Conservation (phyloP, 345 rosid species). For the Firmiana major region DNA sequence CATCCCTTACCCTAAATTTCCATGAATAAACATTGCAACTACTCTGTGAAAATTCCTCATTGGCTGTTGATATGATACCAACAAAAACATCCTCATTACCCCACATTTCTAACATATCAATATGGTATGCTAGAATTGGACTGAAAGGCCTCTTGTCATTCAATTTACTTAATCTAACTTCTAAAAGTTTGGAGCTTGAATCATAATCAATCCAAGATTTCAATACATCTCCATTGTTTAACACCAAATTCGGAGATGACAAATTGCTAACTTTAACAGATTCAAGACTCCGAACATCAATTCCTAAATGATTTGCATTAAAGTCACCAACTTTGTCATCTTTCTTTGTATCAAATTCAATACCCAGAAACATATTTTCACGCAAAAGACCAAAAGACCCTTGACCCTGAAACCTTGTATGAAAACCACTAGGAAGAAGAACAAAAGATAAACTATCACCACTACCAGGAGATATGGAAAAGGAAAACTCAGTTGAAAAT, state of each 20-base stretch:
- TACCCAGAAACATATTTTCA: constrained; percentile 31
- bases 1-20: constrained; percentile 38
- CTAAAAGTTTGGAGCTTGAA: constrained; percentile 40
- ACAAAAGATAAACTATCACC: constrained; percentile 39
- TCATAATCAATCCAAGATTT: constrained; percentile 57
- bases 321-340: constrained; percentile 31
- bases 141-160: constrained; percentile 33
- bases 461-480: constrained; percentile 35
- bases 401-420: constrained; percentile 26
- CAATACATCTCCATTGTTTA: constrained; percentile 39
- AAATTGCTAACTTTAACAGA: constrained; percentile 29
- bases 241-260: constrained; percentile 22
- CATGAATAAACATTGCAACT: constrained; percentile 37
- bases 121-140: constrained; percentile 29
- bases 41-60: constrained; percentile 22
- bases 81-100: constrained; percentile 32
- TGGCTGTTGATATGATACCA: constrained; percentile 34
- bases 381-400: constrained; percentile 23
- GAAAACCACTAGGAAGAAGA: constrained; percentile 31
- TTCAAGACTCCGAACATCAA: constrained; percentile 27
- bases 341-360: constrained; percentile 37
- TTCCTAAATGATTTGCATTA: constrained; percentile 29
- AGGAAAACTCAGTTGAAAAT: constrained; percentile 39
- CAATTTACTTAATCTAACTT: constrained; percentile 42
- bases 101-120: constrained; percentile 45